phyloP scores from a whole-genome alignment of 2,329 filamentous ascomycete genomes.

The Fusarium azukiicola region DNA sequence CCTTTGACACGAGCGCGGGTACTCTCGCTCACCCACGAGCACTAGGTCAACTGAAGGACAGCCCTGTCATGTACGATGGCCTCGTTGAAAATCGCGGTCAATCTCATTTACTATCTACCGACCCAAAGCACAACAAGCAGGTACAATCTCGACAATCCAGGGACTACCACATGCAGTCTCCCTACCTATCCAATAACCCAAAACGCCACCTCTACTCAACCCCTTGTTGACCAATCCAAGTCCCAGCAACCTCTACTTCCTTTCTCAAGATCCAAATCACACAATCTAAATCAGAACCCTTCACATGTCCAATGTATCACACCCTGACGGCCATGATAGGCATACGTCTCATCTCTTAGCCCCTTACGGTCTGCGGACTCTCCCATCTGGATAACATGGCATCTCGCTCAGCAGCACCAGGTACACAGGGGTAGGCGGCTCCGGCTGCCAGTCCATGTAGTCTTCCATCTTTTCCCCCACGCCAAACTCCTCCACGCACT shows the following conservation, averaged over 20 bases:
- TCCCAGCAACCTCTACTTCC: not conserved
- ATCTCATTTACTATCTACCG: not conserved
- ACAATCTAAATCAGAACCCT: not conserved
- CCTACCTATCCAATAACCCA: not conserved
- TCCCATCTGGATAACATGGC: conserved; percentile 32
- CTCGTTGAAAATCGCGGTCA: not conserved
- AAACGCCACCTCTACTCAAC: conserved; percentile 1
- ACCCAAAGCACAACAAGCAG: not conserved
- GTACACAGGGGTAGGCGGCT: conserved; percentile 36
- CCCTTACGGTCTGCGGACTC: conserved; percentile 9
- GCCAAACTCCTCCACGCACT: conserved; percentile 21
- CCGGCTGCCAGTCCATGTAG: conserved; percentile 46
- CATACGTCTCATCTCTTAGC: not conserved
- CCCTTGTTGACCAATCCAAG: not conserved
- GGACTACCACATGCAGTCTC: not conserved
- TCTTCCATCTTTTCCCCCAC: conserved; percentile 20
- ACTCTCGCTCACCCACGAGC: not conserved
- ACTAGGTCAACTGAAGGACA: not conserved
- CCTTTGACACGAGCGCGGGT: not conserved
- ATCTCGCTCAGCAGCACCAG: conserved; percentile 34
- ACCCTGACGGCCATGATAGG: not conserved
- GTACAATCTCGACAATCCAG: not conserved
- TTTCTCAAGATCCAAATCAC: not conserved
- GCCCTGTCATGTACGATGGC: not conserved
- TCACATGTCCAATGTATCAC: not conserved